Evolutionary conservation across 345 rosid genomes (phyloP).

Genomic region (Turritis glabra): DNA sequence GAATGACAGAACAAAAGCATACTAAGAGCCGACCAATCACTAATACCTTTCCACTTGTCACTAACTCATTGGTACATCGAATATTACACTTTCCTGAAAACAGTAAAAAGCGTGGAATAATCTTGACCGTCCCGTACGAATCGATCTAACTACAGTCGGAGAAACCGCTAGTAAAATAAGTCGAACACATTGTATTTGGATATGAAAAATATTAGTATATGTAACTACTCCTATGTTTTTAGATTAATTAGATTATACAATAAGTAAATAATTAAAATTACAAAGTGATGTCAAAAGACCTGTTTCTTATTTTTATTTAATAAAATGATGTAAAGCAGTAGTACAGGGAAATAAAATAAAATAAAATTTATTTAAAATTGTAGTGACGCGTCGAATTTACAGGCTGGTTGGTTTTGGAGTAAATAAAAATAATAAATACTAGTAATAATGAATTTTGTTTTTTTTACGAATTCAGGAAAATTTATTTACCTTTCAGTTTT

Average conservation of each 20-base stretch:
- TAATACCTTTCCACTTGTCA: not conserved
- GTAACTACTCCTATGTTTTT: too few species aligned
- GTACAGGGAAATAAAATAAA: too few species aligned
- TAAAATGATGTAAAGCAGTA: too few species aligned
- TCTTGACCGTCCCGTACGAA: conserved; percentile 14
- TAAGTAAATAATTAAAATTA: too few species aligned
- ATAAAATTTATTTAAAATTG: too few species aligned
- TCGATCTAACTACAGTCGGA: conserved; percentile 10
- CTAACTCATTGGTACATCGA: not conserved
- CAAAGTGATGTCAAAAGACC: too few species aligned
- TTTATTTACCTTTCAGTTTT: not conserved
- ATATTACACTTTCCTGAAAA: not conserved
- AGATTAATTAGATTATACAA: too few species aligned
- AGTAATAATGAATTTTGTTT: not conserved
- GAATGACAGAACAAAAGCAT: conserved; percentile 8
- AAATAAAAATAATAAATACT: not conserved
- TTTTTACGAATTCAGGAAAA: not conserved
- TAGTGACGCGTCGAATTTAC: not conserved
- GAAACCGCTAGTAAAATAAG: not conserved
- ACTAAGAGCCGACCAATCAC: conserved; percentile 21
- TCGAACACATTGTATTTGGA: not conserved
- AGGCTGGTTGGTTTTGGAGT: not conserved
- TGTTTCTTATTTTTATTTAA: too few species aligned
- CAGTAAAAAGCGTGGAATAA: not conserved
- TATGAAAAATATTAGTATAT: too few species aligned